Evolutionary conservation across 192 early-diverging fungal genomes (phyloP).

Genomic region (Coemansia biformis): DNA sequence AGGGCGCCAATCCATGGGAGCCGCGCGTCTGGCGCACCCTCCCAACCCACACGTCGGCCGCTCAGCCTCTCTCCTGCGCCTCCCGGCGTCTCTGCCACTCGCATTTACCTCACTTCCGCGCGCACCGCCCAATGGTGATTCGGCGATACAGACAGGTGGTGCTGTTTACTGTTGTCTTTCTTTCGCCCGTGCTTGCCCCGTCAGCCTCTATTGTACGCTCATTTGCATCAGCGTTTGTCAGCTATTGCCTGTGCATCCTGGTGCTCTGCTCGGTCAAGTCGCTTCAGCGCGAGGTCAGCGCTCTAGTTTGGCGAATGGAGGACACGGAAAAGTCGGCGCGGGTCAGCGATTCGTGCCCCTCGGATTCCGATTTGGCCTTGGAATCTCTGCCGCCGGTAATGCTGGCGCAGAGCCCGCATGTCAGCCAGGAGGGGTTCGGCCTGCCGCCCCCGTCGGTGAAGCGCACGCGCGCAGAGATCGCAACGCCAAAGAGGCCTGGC

Average conservation of each 20-base stretch:
- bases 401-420: constrained; percentile 21
- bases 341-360: neutral
- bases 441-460: constrained; percentile 13
- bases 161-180: constrained; percentile 12
- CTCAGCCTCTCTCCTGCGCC: no score
- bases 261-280: constrained; percentile 1
- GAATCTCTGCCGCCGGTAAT: constrained; percentile 21
- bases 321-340: neutral
- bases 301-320: constrained; percentile 4
- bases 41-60: no score
- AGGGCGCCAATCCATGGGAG: no score
- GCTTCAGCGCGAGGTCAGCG: constrained; percentile 10
- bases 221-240: neutral
- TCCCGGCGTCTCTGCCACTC: neutral
- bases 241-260: constrained; percentile 9
- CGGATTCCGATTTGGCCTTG: constrained; percentile 18
- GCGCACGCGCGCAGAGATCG: constrained; percentile 39
- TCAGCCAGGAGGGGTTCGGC: neutral
- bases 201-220: constrained; percentile 17
- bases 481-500: constrained; percentile 34
- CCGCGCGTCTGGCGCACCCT: no score
- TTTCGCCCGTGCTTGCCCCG: constrained; percentile 15
- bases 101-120: no score
- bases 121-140: constrained; percentile 15
- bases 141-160: constrained; percentile 12